Base-by-base conservation (phyloP, 2,329 filamentous ascomycete genomes). In the Penicillium sp. region DNA sequence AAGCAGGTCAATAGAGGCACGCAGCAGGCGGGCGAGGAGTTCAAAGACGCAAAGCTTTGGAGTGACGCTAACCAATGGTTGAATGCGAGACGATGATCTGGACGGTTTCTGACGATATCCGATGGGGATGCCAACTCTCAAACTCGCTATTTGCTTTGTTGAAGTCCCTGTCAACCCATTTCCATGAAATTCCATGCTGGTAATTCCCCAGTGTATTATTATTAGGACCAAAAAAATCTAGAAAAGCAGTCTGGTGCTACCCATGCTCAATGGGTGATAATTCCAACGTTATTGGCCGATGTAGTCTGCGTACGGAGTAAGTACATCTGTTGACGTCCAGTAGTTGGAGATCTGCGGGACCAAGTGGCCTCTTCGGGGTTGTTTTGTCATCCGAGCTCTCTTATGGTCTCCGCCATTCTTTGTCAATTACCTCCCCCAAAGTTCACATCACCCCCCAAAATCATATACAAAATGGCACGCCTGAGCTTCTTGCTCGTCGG, bases 31-130 rank as follows among this genome's bases (percentile, higher is more conserved):
- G 79, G 79, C 13, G 77, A 76, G 43, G 78, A 80, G 45, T 73
- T 81, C 63, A 76, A 81, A 59, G 78, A 81, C 34, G 75, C 78
- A 48, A 79, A 81, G 60, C 61, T 79, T 41, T 88, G 85, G 79
- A 76, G 77, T n/a, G 79, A 82, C 51, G 82, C 81, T 4, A 81
- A 87, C 61, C 77, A 78, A 48, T 88, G 85, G 85, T 70, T 88
- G 57, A 64, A 66, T 34, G 70, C 68, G 32, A 61, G 73, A 48
- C 71, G 73, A 57, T 76, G 60, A 71, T 47, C 24, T 48, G 53
- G 38, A n/a, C 40, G 31, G 31, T n/a, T 24, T 22, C 39, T 40
- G 9, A 24, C 27, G 40, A 52, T 45, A 49, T 44, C 51, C 38
- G 45, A 46, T 22, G 29, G 34, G 40, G 41, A 36, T 36, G 46